phyloP scores from a whole-genome alignment of 371 early-diverging fungal species.

The Mucor racemosus region DNA sequence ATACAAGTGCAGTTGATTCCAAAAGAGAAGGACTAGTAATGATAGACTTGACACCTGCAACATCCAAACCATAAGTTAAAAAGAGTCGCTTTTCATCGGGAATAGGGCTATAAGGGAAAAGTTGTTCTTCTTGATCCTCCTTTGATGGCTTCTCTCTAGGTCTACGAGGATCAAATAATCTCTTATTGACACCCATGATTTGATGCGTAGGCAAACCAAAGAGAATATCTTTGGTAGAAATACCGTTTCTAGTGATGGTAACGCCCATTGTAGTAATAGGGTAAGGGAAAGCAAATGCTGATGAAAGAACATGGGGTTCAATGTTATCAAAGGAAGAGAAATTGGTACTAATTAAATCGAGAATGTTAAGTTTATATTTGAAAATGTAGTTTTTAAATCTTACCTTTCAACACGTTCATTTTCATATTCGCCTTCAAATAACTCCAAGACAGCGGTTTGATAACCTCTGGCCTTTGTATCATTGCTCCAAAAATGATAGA shows the following conservation, averaged over 20 bases:
- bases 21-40: conserved; percentile 76
- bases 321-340: conserved; percentile 77
- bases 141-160: conserved; percentile 65
- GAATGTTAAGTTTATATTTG: not conserved
- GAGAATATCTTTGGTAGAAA: conserved; percentile 85
- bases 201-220: conserved; percentile 76
- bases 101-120: conserved; percentile 78
- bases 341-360: conserved; percentile 43
- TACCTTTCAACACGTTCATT: conserved; percentile 78
- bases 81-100: conserved; percentile 76
- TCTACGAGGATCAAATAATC: conserved; percentile 87
- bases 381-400: conserved; percentile 1
- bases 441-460: conserved; percentile 77
- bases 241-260: conserved; percentile 84
- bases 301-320: conserved; percentile 75
- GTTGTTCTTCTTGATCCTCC: conserved; percentile 81
- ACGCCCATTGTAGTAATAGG: conserved; percentile 77
- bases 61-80: conserved; percentile 73
- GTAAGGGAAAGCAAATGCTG: conserved; percentile 79
- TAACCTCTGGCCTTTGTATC: conserved; percentile 57
- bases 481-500: conserved; percentile 89
- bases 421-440: conserved; percentile 81
- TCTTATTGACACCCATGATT: conserved; percentile 77
- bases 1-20: conserved; percentile 93
- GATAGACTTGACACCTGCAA: conserved; percentile 72